phyloP scores from a whole-genome alignment of 2,329 filamentous ascomycete species.

The Botrytis galanthina region DNA sequence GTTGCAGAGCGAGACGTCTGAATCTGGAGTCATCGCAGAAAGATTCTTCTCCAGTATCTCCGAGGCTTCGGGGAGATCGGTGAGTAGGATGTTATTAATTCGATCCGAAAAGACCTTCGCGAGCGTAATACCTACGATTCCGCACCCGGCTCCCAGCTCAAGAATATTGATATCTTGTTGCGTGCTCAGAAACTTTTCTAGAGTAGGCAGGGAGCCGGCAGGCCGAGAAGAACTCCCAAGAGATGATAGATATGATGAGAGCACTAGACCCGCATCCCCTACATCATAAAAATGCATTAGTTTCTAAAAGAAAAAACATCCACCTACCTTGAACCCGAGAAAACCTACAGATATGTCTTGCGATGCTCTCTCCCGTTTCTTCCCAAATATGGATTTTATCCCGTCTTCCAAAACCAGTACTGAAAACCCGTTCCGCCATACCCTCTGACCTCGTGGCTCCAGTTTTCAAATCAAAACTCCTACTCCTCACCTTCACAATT shows the following conservation, averaged over 20 bases:
- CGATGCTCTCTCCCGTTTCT: slow-evolving; percentile 71
- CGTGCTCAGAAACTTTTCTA: slow-evolving; percentile 24
- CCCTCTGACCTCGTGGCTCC: slow-evolving; percentile 3
- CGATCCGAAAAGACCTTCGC: slow-evolving; percentile 39
- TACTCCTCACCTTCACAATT: slow-evolving; percentile 32
- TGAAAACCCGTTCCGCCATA: slow-evolving; percentile 33
- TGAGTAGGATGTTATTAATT: slow-evolving; percentile 52
- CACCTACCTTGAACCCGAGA: slow-evolving; percentile 19
- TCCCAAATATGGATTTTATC: slow-evolving; percentile 53
- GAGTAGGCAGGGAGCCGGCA: slow-evolving; percentile 1
- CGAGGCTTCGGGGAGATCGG: slow-evolving; percentile 63
- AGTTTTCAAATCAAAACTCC: slow-evolving; percentile 23
- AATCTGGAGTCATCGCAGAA: neutral
- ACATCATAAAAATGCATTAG: slow-evolving; percentile 21
- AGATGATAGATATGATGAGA: slow-evolving; percentile 39
- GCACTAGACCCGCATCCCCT: slow-evolving; percentile 42
- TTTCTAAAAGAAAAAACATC: slow-evolving; percentile 22
- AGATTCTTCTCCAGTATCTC: slow-evolving; percentile 58
- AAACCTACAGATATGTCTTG: slow-evolving; percentile 62
- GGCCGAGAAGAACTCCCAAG: neutral
- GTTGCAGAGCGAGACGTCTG: neutral
- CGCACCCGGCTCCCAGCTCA: slow-evolving; percentile 67
- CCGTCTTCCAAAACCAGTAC: neutral
- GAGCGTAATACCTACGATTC: slow-evolving; percentile 65
- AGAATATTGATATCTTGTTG: slow-evolving; percentile 48